Evolutionary conservation across 257 asterid genomes (phyloP), one percentile per base, ranked within the genome.

Genomic region (Leptodermis oblonga): DNA sequence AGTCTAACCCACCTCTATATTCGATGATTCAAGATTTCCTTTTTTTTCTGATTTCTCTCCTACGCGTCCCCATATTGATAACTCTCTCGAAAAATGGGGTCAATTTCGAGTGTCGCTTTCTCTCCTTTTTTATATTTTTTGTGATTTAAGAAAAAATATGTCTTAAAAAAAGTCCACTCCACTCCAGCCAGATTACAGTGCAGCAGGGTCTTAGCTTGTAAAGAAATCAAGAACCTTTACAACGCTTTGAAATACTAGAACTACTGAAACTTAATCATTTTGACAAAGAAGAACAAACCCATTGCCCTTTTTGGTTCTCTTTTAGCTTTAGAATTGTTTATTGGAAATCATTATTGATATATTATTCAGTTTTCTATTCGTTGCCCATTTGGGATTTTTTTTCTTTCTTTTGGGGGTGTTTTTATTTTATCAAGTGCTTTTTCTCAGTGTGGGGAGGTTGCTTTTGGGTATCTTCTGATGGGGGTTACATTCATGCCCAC

Each of bases 101-200:
- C 77, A 42, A 48, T 58, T 58, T 17, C 22, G 42, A 25, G 36
- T 59, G 22, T 5, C 64, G n/a, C n/a, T n/a, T n/a, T 17, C 31
- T 30, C 28, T 55, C 14, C 0, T 20, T 51, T 20, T 20, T 34
- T 2, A 34, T 34, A 34, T 34, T 34, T n/a, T n/a, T n/a, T n/a
- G n/a, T n/a, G n/a, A n/a, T n/a, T n/a, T n/a, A n/a, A n/a, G n/a
- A n/a, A 34, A 22, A 51, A 51, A 51, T 2, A 51, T 17, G 54
- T 48, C 54, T 18, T 3, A 34, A 34, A 34, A 49, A 52, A 52
- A 52, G 10, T 52, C 20, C 36, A 70, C 77, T 81, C 73, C 65
- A 71, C 79, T 85, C 81, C 90, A 82, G 86, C 88, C 81, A 78
- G 67, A 77, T 80, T 79, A 71, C 88, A 78, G 85, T 70, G 74